phyloP scores from a whole-genome alignment of 2,329 filamentous ascomycete genomes.

The Escovopsis sp. region DNA sequence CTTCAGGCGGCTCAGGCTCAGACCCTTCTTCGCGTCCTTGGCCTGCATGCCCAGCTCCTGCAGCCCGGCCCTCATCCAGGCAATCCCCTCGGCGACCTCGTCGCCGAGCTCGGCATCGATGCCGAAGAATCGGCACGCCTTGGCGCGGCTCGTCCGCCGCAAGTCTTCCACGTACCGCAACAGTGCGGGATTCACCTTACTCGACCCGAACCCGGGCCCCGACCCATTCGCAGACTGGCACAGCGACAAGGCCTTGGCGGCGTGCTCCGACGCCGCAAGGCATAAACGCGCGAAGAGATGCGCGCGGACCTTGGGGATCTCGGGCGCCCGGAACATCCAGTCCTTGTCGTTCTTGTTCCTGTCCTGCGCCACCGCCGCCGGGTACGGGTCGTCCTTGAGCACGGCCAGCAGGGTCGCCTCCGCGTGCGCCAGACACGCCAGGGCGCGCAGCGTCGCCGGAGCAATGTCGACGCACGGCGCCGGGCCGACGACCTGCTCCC shows the following conservation, averaged over 20 bases:
- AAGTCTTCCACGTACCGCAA: conserved; percentile 63
- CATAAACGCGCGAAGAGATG: conserved; percentile 80
- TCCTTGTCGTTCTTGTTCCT: conserved; percentile 74
- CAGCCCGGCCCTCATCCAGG: conserved; percentile 68
- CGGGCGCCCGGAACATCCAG: conserved; percentile 90
- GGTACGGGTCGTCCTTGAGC: conserved; percentile 87
- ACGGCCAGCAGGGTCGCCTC: conserved; percentile 85
- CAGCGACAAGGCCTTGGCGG: conserved; percentile 49
- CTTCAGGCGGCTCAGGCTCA: conserved; percentile 47
- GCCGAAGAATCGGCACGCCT: conserved; percentile 79
- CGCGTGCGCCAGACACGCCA: conserved; percentile 56
- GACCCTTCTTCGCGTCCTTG: conserved; percentile 35
- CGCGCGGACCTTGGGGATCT: conserved; percentile 76
- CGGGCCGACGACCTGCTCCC: conserved; percentile 25
- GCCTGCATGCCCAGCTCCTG: conserved; percentile 54
- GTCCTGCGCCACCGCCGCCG: conserved; percentile 63
- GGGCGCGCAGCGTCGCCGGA: conserved; percentile 35
- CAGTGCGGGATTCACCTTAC: conserved; percentile 49
- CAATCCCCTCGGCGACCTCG: conserved; percentile 70
- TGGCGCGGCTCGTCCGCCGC: conserved; percentile 58
- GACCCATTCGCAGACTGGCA: conserved; percentile 22
- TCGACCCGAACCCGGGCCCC: conserved; percentile 8
- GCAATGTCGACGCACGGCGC: conserved; percentile 38
- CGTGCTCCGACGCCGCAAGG: conserved; percentile 77
- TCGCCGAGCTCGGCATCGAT: conserved; percentile 76